These are phyloP conservation scores for Limtongia smithiae DNA, from an alignment of 805 yeast species.

Conservation along the genomic window DNA sequence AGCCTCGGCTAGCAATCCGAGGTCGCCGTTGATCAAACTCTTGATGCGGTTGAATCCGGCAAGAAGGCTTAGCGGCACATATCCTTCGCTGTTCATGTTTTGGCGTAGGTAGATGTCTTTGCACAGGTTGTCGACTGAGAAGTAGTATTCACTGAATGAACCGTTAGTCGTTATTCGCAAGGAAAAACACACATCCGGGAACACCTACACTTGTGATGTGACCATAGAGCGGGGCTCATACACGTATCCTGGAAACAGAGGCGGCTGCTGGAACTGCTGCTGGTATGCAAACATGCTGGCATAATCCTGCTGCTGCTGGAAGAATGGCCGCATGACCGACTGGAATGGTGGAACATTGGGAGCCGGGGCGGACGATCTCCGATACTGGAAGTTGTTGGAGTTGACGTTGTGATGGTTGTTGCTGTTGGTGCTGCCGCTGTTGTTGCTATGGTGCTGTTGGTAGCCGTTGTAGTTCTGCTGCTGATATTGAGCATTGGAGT, in stretches of 20 bases:
- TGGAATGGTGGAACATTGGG: conserved; percentile 18
- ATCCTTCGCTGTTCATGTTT: conserved; percentile 75
- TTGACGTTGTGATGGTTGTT: conserved; percentile 10
- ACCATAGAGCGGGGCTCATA: conserved; percentile 20
- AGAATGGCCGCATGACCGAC: conserved; percentile 16
- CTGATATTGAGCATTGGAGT: conserved; percentile 19
- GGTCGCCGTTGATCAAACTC: conserved; percentile 57
- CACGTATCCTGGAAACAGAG: conserved; percentile 16
- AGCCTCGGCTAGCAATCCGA: conserved; percentile 52
- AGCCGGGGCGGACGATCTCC: conserved; percentile 26
- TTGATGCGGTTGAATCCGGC: conserved; percentile 74
- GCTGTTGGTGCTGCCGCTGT: too few relatives aligned
- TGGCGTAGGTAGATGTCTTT: conserved; percentile 80
- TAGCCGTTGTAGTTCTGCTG: conserved; percentile 16
- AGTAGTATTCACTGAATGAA: conserved; percentile 66
- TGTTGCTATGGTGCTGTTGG: conserved; percentile 15
- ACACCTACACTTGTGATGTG: conserved; percentile 20
- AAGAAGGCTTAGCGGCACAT: conserved; percentile 59
- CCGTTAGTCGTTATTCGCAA: neutral
- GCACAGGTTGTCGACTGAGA: conserved; percentile 79
- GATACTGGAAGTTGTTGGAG: conserved; percentile 8
- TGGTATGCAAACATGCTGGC: conserved; percentile 21
- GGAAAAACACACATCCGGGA: neutral
- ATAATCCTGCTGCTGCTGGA: conserved; percentile 21
- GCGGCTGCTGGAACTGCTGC: conserved; percentile 7